Base-by-base conservation (phyloP, 495 filamentous ascomycete species). In the Staphylotrichum longicolle region DNA sequence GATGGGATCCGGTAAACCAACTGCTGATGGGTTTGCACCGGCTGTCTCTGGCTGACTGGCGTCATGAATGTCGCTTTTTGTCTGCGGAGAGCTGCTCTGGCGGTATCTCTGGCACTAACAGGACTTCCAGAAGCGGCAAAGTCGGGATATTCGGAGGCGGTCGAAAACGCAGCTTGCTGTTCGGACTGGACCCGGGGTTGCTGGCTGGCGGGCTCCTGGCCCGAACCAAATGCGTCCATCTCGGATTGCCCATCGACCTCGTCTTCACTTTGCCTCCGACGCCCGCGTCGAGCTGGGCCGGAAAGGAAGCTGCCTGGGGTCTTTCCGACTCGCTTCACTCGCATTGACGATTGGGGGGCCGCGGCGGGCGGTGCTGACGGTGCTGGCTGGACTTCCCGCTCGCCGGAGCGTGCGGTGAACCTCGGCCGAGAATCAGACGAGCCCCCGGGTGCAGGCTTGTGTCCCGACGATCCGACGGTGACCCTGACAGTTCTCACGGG, bases 211-310 rank as follows among this genome's bases (percentile, higher is more conserved):
- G 66, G 61, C 7, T 81, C 77, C 42, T 76, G 73, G 54, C 67
- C 65, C 7, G 68, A 70, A 33, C 64, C 68, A 52, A 68, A 61
- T 4, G 41, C 70, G 3, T 76, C 74, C 32, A 68, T 69, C 30
- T 76, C 73, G 7, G 70, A 73, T 32, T 74, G 69, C 0, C 52
- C 74, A 34, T 78, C 76, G 4, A 78, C 80, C 50, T 88, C 86
- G 47, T 91, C 89, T 45, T 91, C 89, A 62, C 87, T 91, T 70
- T 89, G 87, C 54, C 88, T 81, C 60, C 88, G 79, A 61, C 87
- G 82, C 12, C 88, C 89, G 62, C 89, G 78, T 59, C 89, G 83
- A 27, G 88, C 88, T 8, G 89, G 88, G 1, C 88, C 88, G 60
- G 85, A 90, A 30, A 91, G 75, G 65, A 91, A 91, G 60, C 81